These are phyloP conservation scores for Erodium chrysanthum DNA, from an alignment of 441 rosid genomes.

Conservation along the genomic window DNA sequence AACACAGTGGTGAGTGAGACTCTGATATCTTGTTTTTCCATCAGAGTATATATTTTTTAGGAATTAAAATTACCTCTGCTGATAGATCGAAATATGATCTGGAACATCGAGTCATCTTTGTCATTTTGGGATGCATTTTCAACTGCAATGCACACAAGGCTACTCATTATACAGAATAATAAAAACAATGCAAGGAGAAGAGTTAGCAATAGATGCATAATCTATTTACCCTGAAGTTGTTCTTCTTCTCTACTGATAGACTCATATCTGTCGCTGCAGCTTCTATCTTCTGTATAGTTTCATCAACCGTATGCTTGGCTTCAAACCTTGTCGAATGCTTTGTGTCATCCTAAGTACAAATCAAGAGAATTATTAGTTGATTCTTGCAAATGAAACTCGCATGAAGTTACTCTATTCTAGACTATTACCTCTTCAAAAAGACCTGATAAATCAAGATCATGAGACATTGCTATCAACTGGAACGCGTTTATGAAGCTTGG, in stretches of 20 bases:
- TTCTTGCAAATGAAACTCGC: neutral
- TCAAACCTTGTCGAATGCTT: slow-evolving; percentile 57
- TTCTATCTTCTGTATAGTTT: slow-evolving; percentile 78
- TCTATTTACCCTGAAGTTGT: slow-evolving; percentile 49
- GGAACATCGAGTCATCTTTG: slow-evolving; percentile 38
- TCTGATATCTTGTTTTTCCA: slow-evolving; percentile 8
- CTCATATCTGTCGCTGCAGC: slow-evolving; percentile 66
- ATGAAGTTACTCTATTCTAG: neutral
- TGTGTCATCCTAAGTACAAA: slow-evolving; percentile 44
- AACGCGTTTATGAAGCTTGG: slow-evolving; percentile 74
- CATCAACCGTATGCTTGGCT: slow-evolving; percentile 55
- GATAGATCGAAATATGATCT: slow-evolving; percentile 59
- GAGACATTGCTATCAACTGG: slow-evolving; percentile 84
- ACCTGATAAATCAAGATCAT: slow-evolving; percentile 84
- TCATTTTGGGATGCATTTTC: slow-evolving; percentile 58
- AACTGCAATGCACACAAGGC: slow-evolving; percentile 31
- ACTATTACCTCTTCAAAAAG: slow-evolving; percentile 64
- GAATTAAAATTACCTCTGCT: slow-evolving; percentile 48
- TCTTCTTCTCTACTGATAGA: slow-evolving; percentile 51
- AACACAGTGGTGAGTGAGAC: neutral
- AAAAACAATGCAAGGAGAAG: neutral
- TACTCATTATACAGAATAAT: neutral
- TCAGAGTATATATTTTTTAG: slow-evolving; percentile 3
- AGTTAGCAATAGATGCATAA: slow-evolving; percentile 6
- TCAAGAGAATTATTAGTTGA: neutral